Base-by-base conservation (phyloP, 2,329 filamentous ascomycete species). In the Pseudogymnoascus sp. region DNA sequence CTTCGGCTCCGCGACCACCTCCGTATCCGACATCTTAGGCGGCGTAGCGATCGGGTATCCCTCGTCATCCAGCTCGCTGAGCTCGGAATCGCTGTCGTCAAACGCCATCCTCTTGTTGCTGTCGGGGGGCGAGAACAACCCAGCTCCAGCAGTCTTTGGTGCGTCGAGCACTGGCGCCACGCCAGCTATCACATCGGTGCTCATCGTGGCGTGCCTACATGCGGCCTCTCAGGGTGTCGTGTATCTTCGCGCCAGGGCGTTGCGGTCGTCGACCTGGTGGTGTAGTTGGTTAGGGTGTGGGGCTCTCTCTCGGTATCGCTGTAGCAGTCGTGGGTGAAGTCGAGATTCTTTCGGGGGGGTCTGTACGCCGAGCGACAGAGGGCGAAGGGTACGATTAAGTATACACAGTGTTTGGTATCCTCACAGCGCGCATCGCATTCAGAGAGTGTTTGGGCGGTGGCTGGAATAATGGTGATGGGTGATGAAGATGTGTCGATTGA, bases 21-120 rank as follows among this genome's bases (percentile, higher is more conserved):
- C 52, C 39, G 18, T 30, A 56, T 58, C 23, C 56, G 13, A 35
- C 34, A 18, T 59, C 57, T 59, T 60, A 10, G 61, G 21, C 37
- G 30, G 61, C 33, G 33, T 33, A 18, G 60, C 59, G 48, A 45
- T 58, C 13, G 59, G 60, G 35, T 57, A 61, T 33, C 45, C 60
- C 10, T 63, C 76, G 56, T 82, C 80, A 63, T 86, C 83, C 58
- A 86, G 76, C 59, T 86, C 84, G 73, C 83, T 86, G 30, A 87
- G 75, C 70, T 87, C 84, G 58, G 84, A 86, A 67, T 85, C 74
- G 70, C 79, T 83, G 57, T 73, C 77, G 67, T 84, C 81, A 63
- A 81, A 77, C 68, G 82, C 84, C 68, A 76, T 73, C 60, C 79
- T 77, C 70, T 79, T 79, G 72, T 84, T 84, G 70, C 80, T 84